Base-by-base conservation (phyloP, 257 asterid genomes). In the Solanum clarkiae region DNA sequence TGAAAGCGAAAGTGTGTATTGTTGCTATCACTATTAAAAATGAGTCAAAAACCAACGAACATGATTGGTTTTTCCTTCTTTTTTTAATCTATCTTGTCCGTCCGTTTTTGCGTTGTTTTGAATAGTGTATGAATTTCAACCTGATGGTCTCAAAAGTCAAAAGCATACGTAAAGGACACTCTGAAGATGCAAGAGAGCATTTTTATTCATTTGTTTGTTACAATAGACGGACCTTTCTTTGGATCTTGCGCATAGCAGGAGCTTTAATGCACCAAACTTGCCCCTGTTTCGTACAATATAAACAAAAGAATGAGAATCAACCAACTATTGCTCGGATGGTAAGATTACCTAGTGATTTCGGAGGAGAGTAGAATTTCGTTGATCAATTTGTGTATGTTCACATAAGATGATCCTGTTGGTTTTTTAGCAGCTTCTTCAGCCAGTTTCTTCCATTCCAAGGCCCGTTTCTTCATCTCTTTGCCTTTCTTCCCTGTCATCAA, bases 401-500 rank as follows among this genome's bases (percentile, higher is more conserved):
- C 36, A 20, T 1, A 32, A 11, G 95, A 89, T 5, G 87, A 79
- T 15, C 85, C 91, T 5, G 60, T 5, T 1, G 87, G 12, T 17
- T 7, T 22, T 10, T n/a, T 6, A 9, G 82, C 86, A 11, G 92
- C 87, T 17, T 86, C 89, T 55, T 86, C 86, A 0, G 90, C 90
- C 74, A 40, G n/a, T 2, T 1, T 75, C 75, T 88, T 90, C 92
- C 86, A 92, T 8, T 89, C 91, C 83, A 81, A 8, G 0, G 88
- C 91, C n/a, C 57, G 86, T 55, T 17, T 83, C 88, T 84, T 90
- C 91, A 89, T 86, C 36, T 83, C 86, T 82, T 86, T 70, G 1
- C 92, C 90, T 36, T 85, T 85, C 14, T 86, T 86, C 6, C 93
- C 94, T 7, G 8, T 82, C 93, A 91, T 88, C 66, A 93, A 71